Evolutionary conservation across 768 basidiomycete genomes (phyloP).

Genomic region (Boletus tylopilopsis): DNA sequence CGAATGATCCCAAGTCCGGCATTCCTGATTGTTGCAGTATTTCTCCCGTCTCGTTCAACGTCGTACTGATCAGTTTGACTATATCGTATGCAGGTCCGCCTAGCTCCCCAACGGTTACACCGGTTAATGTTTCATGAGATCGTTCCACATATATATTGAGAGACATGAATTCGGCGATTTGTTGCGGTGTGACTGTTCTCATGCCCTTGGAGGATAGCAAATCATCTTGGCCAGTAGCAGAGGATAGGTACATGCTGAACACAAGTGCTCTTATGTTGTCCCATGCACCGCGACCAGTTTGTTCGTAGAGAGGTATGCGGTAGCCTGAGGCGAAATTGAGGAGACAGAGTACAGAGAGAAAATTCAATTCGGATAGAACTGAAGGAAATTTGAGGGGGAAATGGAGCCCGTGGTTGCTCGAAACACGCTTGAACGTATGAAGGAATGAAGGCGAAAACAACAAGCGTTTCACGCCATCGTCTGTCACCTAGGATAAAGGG

Average conservation of each 20-base stretch:
- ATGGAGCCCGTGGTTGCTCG: conserved; percentile 61
- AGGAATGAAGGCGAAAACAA: conserved; percentile 63
- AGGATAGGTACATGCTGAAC: conserved; percentile 69
- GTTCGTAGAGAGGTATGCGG: conserved; percentile 64
- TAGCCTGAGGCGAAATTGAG: conserved; percentile 86
- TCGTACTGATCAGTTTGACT: conserved; percentile 59
- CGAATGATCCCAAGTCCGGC: conserved; percentile 68
- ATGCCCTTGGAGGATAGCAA: conserved; percentile 68
- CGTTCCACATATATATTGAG: conserved; percentile 67
- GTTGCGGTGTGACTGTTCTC: conserved; percentile 44
- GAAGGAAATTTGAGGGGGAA: conserved; percentile 81
- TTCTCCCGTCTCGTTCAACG: conserved; percentile 70
- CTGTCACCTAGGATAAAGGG: conserved; percentile 45
- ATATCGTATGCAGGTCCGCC: conserved; percentile 73
- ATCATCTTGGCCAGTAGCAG: conserved; percentile 50
- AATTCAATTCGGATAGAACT: conserved; percentile 69
- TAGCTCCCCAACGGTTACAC: conserved; percentile 69
- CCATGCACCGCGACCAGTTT: conserved; percentile 78
- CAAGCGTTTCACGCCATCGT: conserved; percentile 55
- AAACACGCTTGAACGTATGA: conserved; percentile 57
- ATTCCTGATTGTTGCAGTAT: conserved; percentile 60
- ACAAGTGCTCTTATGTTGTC: conserved; percentile 75
- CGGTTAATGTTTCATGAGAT: conserved; percentile 64
- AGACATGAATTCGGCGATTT: conserved; percentile 71
- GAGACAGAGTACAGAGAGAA: conserved; percentile 72